Percentiles rank a stretch among this genome's conserved stretches.
Evolutionary conservation across 208 protist genomes (phyloP).

Genomic region (Balamuthia mandrillaris): DNA sequence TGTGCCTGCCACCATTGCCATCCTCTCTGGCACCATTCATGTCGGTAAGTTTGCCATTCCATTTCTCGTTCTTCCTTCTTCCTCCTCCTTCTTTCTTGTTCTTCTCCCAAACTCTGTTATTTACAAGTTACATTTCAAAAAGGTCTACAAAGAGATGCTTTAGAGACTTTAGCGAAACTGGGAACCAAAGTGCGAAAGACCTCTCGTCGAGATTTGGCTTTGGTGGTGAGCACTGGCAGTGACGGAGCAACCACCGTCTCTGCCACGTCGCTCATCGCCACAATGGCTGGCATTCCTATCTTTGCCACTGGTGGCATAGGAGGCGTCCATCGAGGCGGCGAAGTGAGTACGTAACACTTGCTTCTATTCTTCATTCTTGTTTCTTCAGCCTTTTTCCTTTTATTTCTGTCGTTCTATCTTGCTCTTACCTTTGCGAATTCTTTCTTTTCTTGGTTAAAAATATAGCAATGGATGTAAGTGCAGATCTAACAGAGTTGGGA

Average conservation of each 20-base stretch:
- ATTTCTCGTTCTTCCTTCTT: background rate
- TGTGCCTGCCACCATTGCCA: slow-evolving; percentile 84
- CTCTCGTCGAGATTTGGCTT: slow-evolving; percentile 75
- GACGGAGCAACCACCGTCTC: slow-evolving; percentile 83
- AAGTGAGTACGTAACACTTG: slow-evolving; percentile 58
- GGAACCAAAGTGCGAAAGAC: slow-evolving; percentile 65
- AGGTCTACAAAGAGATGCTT: background rate
- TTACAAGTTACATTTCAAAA: background rate
- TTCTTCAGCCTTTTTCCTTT: background rate
- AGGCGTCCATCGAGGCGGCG: slow-evolving; percentile 78
- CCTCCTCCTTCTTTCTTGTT: slow-evolving; percentile 48
- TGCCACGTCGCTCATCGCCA: slow-evolving; percentile 74
- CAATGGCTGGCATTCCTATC: slow-evolving; percentile 66
- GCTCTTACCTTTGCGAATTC: background rate
- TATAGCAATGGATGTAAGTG: slow-evolving; percentile 75
- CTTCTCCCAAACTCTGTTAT: slow-evolving; percentile 37
- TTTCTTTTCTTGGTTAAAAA: background rate
- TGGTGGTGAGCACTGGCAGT: slow-evolving; percentile 47
- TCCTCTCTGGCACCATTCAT: slow-evolving; percentile 77
- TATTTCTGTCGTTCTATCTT: background rate
- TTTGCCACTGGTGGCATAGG: slow-evolving; percentile 88
- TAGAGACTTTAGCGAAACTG: slow-evolving; percentile 27
- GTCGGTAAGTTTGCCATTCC: slow-evolving; percentile 70
- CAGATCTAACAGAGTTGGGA: slow-evolving; percentile 83
- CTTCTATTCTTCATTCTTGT: background rate